Conservation (phyloP, 768 basidiomycete genomes). For the Trametes elegans region DNA sequence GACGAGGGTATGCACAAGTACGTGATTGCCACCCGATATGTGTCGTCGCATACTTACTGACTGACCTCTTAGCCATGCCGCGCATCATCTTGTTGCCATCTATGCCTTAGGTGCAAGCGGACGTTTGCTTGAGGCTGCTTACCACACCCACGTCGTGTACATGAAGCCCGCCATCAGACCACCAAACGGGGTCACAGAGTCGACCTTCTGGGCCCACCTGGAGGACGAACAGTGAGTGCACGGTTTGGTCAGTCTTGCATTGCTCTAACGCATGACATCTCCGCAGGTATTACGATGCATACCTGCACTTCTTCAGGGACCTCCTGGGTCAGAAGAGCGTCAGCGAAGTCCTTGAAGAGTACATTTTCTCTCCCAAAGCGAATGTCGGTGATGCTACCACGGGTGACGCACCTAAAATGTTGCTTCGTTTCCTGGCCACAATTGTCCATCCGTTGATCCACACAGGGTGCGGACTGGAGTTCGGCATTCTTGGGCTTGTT, state of each 20-base stretch:
- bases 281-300: constrained; percentile 56
- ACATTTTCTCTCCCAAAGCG: constrained; percentile 47
- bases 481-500: constrained; percentile 53
- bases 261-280: background rate
- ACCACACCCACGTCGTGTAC: constrained; percentile 38
- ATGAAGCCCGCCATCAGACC: constrained; percentile 40
- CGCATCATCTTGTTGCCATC: constrained; percentile 27
- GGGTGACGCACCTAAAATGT: constrained; percentile 47
- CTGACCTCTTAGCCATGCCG: background rate
- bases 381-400: constrained; percentile 20
- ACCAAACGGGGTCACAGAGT: constrained; percentile 42
- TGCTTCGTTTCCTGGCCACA: constrained; percentile 54
- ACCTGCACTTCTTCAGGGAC: constrained; percentile 53
- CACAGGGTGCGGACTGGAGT: constrained; percentile 60
- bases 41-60: too few relatives aligned
- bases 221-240: constrained; percentile 50
- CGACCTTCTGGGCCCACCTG: constrained; percentile 54
- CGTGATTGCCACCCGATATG: background rate
- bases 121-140: constrained; percentile 41
- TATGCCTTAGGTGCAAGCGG: constrained; percentile 58
- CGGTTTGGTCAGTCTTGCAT: background rate
- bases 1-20: constrained; percentile 51
- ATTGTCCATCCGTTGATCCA: constrained; percentile 68
- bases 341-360: constrained; percentile 53
- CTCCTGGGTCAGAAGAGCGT: constrained; percentile 41